These are phyloP conservation scores for Crataegus laevigata DNA, from an alignment of 306 rosid species.

Conservation along the genomic window DNA sequence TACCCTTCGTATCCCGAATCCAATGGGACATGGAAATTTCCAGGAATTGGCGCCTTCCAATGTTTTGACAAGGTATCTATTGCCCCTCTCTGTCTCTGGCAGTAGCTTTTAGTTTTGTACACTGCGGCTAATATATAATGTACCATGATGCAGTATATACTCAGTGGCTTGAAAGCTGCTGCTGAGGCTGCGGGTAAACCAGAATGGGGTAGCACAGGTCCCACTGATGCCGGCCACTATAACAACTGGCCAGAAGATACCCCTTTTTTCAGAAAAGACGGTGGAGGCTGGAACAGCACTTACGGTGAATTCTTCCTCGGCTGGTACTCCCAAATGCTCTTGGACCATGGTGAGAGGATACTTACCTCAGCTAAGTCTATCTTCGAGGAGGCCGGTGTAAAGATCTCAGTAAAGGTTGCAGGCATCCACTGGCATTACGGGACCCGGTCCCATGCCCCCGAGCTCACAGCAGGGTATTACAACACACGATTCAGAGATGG, in stretches of 20 bases:
- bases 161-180: conserved; percentile 67
- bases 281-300: conserved; percentile 68
- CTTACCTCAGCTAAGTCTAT: conserved; percentile 57
- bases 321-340: conserved; percentile 84
- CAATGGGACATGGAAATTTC: conserved; percentile 84
- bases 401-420: conserved; percentile 82
- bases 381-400: conserved; percentile 46
- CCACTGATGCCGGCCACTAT: conserved; percentile 91
- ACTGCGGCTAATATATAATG: background rate
- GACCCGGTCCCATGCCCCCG: conserved; percentile 90
- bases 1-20: conserved; percentile 96
- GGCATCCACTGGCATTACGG: conserved; percentile 99
- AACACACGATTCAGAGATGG: conserved; percentile 80
- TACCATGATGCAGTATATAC: conserved; percentile 60
- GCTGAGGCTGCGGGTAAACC: conserved; percentile 68
- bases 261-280: conserved; percentile 72
- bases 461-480: conserved; percentile 96
- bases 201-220: conserved; percentile 94
- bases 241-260: conserved; percentile 98
- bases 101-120: background rate
- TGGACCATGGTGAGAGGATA: conserved; percentile 88
- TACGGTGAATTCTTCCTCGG: conserved; percentile 86
- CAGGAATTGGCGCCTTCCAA: conserved; percentile 97
- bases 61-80: conserved; percentile 77
- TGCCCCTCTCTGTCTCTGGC: background rate